Percentiles rank a stretch among this genome's conserved stretches.
phyloP scores from a whole-genome alignment of 1,139 yeast species.

The Hanseniaspora sp. region DNA sequence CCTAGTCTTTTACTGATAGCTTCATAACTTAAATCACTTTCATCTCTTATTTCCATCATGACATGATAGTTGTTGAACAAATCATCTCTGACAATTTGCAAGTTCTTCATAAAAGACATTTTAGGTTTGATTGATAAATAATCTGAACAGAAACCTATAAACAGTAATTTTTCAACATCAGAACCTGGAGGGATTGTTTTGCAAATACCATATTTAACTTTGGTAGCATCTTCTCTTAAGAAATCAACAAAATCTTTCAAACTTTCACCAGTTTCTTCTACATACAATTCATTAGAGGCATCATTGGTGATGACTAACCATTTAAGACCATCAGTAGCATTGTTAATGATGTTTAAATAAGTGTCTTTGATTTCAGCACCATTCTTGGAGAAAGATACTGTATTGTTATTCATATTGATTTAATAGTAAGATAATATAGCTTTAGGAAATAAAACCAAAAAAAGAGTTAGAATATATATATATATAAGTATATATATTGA shows the following conservation, averaged over 20 bases:
- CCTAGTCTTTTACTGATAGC: conserved; percentile 68
- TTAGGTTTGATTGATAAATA: conserved; percentile 66
- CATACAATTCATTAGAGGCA: conserved; percentile 45
- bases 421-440: background rate
- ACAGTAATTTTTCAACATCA: conserved; percentile 68
- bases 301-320: conserved; percentile 59
- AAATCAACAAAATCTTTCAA: conserved; percentile 69
- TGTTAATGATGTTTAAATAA: conserved; percentile 54
- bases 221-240: conserved; percentile 59
- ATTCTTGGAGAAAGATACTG: conserved; percentile 36
- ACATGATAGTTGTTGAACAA: conserved; percentile 77
- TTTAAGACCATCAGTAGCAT: conserved; percentile 40
- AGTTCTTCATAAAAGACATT: conserved; percentile 63
- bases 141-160: conserved; percentile 92
- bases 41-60: conserved; percentile 91
- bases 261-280: conserved; percentile 47
- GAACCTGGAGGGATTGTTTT: conserved; percentile 84
- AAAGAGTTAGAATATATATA: background rate
- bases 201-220: conserved; percentile 82
- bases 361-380: conserved; percentile 51
- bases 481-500: background rate
- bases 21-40: conserved; percentile 72
- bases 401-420: conserved; percentile 29
- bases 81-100: conserved; percentile 55
- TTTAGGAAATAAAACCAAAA: background rate